Evolutionary conservation across 2,329 filamentous ascomycete genomes (phyloP).

Genomic region (Paecilomyces fulvus): DNA sequence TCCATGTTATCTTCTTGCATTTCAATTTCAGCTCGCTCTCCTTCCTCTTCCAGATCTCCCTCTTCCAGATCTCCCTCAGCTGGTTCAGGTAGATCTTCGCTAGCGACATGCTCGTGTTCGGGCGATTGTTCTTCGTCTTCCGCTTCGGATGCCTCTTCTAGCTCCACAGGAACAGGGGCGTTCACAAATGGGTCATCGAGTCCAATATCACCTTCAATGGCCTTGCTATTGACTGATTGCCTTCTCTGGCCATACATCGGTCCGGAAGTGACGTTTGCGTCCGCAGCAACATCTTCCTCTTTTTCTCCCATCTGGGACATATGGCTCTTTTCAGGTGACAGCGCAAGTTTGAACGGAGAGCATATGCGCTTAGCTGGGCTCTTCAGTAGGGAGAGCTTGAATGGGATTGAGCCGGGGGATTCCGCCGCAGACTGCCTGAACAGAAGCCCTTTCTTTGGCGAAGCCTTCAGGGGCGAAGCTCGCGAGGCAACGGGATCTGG

Average conservation of each 20-base stretch:
- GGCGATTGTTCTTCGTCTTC: background rate
- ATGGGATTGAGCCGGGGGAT: constrained; percentile 21
- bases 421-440: constrained; percentile 20
- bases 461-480: constrained; percentile 34
- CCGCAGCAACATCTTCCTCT: background rate
- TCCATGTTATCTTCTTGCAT: background rate
- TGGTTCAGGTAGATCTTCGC: constrained; percentile 11
- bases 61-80: constrained; percentile 3
- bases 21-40: background rate
- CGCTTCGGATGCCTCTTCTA: constrained; percentile 1
- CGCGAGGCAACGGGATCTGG: constrained; percentile 21
- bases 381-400: constrained; percentile 31
- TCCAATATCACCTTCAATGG: background rate
- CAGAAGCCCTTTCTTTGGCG: constrained; percentile 33
- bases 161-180: background rate
- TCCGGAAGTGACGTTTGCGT: background rate
- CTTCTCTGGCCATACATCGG: background rate
- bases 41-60: constrained; percentile 2
- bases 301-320: background rate
- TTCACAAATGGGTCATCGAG: constrained; percentile 7
- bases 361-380: constrained; percentile 36
- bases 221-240: background rate
- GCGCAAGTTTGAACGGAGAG: background rate
- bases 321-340: background rate
- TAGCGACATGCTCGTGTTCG: background rate